phyloP scores from a whole-genome alignment of 2,329 filamentous ascomycete genomes.

The Fusarium chlamydosporum region DNA sequence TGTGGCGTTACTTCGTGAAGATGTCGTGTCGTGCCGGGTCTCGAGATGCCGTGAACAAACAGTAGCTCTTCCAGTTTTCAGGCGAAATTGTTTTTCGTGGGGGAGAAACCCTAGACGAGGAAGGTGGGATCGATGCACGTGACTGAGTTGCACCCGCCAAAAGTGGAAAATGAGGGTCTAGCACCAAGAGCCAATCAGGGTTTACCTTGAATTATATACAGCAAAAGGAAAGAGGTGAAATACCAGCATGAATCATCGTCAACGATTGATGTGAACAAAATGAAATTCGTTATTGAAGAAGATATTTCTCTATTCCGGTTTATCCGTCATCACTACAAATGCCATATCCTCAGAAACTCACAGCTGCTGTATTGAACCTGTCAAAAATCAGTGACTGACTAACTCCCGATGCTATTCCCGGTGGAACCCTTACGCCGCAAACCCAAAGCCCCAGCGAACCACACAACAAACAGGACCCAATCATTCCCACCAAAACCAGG shows the following conservation, averaged over 20 bases:
- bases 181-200: constrained; percentile 10
- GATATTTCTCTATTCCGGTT: too few species aligned
- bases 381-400: background rate
- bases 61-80: constrained; percentile 37
- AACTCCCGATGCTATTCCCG: constrained; percentile 5
- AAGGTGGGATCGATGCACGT: constrained; percentile 52
- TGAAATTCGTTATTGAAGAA: too few species aligned
- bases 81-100: constrained; percentile 47
- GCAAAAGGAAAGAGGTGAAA: background rate
- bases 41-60: constrained; percentile 55
- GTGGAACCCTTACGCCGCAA: background rate
- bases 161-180: background rate
- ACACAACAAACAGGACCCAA: constrained; percentile 8
- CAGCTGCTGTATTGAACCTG: background rate
- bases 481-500: constrained; percentile 1
- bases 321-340: too few species aligned
- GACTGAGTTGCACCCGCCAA: constrained; percentile 31
- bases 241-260: background rate
- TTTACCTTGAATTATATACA: background rate
- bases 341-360: too few species aligned
- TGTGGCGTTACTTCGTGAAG: constrained; percentile 59
- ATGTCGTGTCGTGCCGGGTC: constrained; percentile 55
- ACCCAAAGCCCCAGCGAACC: constrained; percentile 8
- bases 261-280: background rate
- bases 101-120: constrained; percentile 58